phyloP scores from a whole-genome alignment of 495 filamentous ascomycete genomes.

The Xylaria palmicola region DNA sequence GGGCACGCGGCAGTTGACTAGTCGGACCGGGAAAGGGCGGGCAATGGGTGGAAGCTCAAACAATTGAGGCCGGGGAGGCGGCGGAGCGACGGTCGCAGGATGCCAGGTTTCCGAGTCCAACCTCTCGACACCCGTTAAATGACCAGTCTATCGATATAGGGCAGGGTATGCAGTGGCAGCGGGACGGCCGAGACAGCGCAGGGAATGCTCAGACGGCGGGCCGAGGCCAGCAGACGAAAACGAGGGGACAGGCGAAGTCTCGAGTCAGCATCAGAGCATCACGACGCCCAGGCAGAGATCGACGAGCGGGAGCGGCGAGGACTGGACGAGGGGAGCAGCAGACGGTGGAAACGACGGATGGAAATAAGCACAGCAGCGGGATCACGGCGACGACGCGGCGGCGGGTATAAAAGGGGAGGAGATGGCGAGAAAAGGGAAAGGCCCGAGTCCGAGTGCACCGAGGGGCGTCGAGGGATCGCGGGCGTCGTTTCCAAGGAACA shows the following conservation, averaged over 20 bases:
- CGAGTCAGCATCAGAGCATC: conserved; percentile 18
- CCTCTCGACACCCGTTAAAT: background rate
- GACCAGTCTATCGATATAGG: conserved; percentile 14
- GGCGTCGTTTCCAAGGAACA: conserved; percentile 8
- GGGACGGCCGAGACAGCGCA: conserved; percentile 7
- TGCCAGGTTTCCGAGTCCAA: background rate
- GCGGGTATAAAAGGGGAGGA: conserved; percentile 35
- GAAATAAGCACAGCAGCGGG: conserved; percentile 33
- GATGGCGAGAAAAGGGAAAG: conserved; percentile 26
- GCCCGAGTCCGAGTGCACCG: background rate
- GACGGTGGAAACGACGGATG: conserved; percentile 30
- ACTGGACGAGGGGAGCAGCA: conserved; percentile 23
- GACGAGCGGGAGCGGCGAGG: conserved; percentile 17
- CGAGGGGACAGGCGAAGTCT: background rate
- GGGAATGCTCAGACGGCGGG: conserved; percentile 2
- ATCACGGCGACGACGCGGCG: conserved; percentile 18
- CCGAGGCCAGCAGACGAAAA: background rate
- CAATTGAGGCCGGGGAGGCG: conserved; percentile 10
- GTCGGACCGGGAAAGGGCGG: conserved; percentile 6
- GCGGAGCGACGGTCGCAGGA: background rate
- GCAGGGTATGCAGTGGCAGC: conserved; percentile 9
- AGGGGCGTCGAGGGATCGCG: background rate
- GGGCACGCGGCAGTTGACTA: background rate
- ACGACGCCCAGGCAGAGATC: conserved; percentile 22
- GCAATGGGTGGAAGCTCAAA: conserved; percentile 9